Base-by-base conservation (phyloP, 2,329 filamentous ascomycete species). In the Penicillium concentricum region DNA sequence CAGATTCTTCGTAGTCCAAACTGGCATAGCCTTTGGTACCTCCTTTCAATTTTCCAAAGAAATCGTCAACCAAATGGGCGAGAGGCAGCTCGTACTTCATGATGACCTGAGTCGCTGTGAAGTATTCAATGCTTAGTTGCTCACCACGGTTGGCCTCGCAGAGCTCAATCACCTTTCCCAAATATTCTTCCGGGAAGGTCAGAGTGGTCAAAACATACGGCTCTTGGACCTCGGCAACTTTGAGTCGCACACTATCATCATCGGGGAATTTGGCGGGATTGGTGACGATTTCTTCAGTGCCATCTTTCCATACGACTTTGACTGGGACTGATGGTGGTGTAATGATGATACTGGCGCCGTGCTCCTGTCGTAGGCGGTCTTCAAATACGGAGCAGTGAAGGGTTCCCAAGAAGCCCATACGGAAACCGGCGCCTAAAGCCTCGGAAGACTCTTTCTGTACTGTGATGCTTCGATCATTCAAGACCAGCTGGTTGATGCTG, bases 361-460 rank as follows among this genome's bases (percentile, higher is more conserved):
- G 92, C 74, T 99, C 94, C 74, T 97, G 92, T 42, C 91, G 87
- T 51, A 99, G 78, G 1, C 94, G 89, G 74, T 99, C 94, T 75
- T 99, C 92, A 67, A 99, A 99, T 5, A 99, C 94, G n/a, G 92
- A 97, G 77, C 94, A 97, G 74, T 99, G 94, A 46, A 99, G 79
- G 13, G 92, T 97, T n/a, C 94, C 94, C 4, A 99, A 78, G 70
- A 99, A 99, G 0, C 94, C 94, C 12, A 99, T 79, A 44, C 94
- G 87, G 88, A 94, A 99, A 2, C 94, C 94, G 1, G 93, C 90
- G 0, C 94, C 94, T 0, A 99, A 81, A 0, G 94, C 94, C 69
- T 97, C 92, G 0, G 92, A 97, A 26, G 90, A 91, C 71, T 97
- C 94, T 72, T 97, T 97, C 66, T 92, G 89, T 45, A 97, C 80